A percentile compares a stretch with the other conserved stretches of the same genome.
phyloP scores from a whole-genome alignment of 225 moss, liverwort and hornwort species.

The Antitrichia curtipendula region DNA sequence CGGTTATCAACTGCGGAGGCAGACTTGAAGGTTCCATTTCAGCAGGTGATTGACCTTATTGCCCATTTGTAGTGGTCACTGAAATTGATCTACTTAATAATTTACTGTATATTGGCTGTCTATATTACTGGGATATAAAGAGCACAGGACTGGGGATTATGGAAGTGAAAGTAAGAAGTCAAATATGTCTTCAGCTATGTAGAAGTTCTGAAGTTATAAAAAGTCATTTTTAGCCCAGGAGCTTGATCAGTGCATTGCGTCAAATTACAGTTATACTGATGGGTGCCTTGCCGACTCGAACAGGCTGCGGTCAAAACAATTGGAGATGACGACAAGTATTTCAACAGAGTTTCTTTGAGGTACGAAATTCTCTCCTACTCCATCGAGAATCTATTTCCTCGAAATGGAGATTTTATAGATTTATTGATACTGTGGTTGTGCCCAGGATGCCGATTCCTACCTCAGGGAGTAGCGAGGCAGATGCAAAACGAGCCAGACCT shows the following conservation, averaged over 20 bases:
- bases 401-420: background rate
- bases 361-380: background rate
- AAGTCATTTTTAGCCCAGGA: background rate
- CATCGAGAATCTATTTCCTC: background rate
- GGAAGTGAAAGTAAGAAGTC: background rate
- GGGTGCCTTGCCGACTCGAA: background rate
- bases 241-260: background rate
- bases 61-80: background rate
- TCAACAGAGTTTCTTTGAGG: constrained; percentile 88
- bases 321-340: constrained; percentile 97
- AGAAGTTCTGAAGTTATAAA: background rate
- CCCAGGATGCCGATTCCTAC: constrained; percentile 55
- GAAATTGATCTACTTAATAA: background rate
- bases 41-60: constrained; percentile 47
- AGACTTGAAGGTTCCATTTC: constrained; percentile 96
- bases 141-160: background rate
- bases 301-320: constrained; percentile 97
- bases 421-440: background rate
- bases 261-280: background rate
- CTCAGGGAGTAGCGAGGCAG: constrained; percentile 39
- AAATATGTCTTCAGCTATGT: background rate
- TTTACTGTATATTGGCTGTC: background rate
- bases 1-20: constrained; percentile 90
- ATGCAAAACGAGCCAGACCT: constrained; percentile 61
- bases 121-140: background rate